These are phyloP conservation scores for Aspergillus alliaceus DNA, from an alignment of 2,329 filamentous ascomycete genomes.

Conservation along the genomic window DNA sequence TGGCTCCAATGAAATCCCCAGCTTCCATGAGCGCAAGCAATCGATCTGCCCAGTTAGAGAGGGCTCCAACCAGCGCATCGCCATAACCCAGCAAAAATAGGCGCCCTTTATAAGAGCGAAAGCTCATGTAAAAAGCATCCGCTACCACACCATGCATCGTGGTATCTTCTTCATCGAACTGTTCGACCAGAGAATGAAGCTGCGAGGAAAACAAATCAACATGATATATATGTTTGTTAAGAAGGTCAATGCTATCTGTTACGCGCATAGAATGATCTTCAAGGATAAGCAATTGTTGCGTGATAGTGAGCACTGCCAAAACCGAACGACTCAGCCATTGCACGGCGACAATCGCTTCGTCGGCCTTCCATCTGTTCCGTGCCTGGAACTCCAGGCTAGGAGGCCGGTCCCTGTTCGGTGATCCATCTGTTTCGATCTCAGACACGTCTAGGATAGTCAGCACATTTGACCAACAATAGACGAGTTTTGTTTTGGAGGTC, in stretches of 20 bases:
- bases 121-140: constrained; percentile 97
- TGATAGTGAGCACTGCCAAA: constrained; percentile 86
- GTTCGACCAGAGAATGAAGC: constrained; percentile 79
- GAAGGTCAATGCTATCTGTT: constrained; percentile 90
- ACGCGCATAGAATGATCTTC: constrained; percentile 87
- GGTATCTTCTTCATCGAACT: constrained; percentile 79
- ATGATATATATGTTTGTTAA: constrained; percentile 91
- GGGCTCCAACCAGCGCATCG: constrained; percentile 82
- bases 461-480: constrained; percentile 99
- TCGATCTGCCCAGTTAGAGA: constrained; percentile 97
- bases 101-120: constrained; percentile 90
- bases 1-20: constrained; percentile 92
- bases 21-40: constrained; percentile 92
- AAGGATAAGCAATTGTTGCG: constrained; percentile 86
- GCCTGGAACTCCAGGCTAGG: constrained; percentile 76
- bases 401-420: constrained; percentile 72
- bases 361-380: constrained; percentile 85
- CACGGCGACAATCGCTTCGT: constrained; percentile 92
- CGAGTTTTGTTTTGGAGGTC: constrained; percentile 75
- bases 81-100: constrained; percentile 93
- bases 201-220: constrained; percentile 86
- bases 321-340: constrained; percentile 97
- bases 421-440: constrained; percentile 58
- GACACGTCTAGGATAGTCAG: constrained; percentile 88
- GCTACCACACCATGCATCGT: constrained; percentile 95